phyloP scores from a whole-genome alignment of 768 basidiomycete species.

The Rhodotorula diobovata region DNA sequence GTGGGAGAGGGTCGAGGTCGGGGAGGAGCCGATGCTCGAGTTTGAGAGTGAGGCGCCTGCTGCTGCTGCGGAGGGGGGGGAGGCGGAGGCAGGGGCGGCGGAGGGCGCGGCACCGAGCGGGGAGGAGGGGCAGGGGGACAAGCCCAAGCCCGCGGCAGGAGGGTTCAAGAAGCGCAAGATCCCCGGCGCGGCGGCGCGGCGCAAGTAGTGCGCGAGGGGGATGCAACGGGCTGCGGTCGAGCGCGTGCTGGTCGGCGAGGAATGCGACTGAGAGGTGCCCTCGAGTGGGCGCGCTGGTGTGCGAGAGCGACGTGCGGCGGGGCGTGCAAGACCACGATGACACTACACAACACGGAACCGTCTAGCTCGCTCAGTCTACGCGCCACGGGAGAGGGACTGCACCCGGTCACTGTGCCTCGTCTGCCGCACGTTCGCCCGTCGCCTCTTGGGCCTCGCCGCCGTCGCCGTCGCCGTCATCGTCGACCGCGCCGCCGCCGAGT shows the following conservation, averaged over 20 bases:
- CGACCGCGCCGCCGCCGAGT: background rate
- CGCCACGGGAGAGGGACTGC: no score
- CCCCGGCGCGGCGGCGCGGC: constrained; percentile 3
- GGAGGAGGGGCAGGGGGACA: background rate
- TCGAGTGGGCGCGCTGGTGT: no score
- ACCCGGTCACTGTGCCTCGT: no score
- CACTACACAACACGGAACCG: no score
- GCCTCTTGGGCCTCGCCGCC: background rate
- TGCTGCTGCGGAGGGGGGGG: no score
- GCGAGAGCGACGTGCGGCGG: no score
- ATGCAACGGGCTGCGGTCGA: background rate
- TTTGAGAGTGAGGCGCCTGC: constrained; percentile 1
- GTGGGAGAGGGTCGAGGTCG: background rate
- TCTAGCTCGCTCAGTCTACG: no score
- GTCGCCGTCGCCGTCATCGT: background rate
- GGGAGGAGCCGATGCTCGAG: constrained; percentile 2
- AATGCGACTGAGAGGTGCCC: no score
- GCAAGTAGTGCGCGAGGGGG: background rate
- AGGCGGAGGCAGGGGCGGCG: background rate
- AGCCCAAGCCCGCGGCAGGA: background rate
- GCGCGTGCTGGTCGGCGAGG: no score
- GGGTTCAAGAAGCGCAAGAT: constrained; percentile 38
- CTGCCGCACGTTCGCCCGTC: no score
- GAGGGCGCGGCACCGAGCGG: background rate
- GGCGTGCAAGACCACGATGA: no score